Conservation (phyloP, 1,284 basidiomycete genomes). For the Leccinum angustisporum region DNA sequence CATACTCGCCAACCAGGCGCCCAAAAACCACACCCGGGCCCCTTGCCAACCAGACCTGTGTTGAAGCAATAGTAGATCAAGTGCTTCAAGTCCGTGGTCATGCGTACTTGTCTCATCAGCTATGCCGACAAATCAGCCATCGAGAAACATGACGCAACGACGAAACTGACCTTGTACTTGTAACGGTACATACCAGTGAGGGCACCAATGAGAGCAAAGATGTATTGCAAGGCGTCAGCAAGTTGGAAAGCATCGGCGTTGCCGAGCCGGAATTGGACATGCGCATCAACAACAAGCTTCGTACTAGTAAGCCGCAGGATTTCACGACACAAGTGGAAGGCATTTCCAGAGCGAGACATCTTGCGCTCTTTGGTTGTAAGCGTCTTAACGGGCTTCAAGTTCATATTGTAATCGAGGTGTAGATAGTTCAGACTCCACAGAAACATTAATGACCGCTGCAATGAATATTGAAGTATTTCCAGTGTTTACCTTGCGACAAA, state of each 20-base stretch:
- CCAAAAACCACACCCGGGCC: conserved; percentile 99
- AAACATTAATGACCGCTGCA: not conserved
- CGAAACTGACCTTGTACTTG: not conserved
- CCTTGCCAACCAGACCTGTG: conserved; percentile 98
- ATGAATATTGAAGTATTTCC: not conserved
- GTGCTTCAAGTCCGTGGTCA: conserved; percentile 99
- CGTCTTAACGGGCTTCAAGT: conserved; percentile 97
- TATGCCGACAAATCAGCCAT: not conserved
- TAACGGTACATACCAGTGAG: no score
- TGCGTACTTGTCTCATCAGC: conserved; percentile 99
- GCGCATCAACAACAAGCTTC: conserved; percentile 98
- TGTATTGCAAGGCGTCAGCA: no score
- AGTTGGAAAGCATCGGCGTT: no score
- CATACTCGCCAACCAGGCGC: conserved; percentile 99
- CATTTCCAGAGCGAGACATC: conserved; percentile 98
- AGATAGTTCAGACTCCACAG: conserved; percentile 90
- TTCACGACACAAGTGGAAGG: conserved; percentile 47
- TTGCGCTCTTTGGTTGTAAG: conserved; percentile 99
- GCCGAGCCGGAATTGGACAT: conserved; percentile 89
- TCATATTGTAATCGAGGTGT: conserved; percentile 93
- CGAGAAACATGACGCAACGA: not conserved
- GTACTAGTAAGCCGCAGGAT: conserved; percentile 92
- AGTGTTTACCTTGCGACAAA: conserved; percentile 90
- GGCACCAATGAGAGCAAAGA: no score
- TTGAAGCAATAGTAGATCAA: conserved; percentile 97